phyloP scores from a whole-genome alignment of 73 alveolate species.

The Paramecium sexaurelia region DNA sequence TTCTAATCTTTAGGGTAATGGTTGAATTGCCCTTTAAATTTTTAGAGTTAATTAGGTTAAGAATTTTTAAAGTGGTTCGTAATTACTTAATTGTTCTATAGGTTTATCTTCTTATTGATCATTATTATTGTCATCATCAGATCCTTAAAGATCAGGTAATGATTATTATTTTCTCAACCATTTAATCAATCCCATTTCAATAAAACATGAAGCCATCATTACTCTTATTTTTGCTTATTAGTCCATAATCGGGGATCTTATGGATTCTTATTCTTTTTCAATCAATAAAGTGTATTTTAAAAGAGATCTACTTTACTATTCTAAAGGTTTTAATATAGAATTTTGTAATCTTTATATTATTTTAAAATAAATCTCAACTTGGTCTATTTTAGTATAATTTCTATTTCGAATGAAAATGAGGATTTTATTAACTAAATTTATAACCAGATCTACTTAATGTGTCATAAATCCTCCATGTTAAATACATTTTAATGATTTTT shows the following conservation, averaged over 20 bases:
- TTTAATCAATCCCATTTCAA: conserved; percentile 31
- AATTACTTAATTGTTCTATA: neutral
- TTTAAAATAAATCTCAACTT: conserved; percentile 13
- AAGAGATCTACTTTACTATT: neutral
- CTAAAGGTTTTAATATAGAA: conserved; percentile 40
- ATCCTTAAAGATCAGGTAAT: conserved; percentile 48
- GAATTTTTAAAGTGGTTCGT: conserved; percentile 20
- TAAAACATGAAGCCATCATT: conserved; percentile 39
- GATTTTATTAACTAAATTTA: neutral
- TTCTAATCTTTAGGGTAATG: conserved; percentile 60
- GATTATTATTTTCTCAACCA: neutral
- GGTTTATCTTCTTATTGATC: neutral
- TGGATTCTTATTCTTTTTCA: conserved; percentile 47
- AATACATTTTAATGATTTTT: conserved; percentile 44
- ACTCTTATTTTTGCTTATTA: conserved; percentile 27
- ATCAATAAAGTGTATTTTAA: conserved; percentile 31
- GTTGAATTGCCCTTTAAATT: conserved; percentile 59
- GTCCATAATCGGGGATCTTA: conserved; percentile 26
- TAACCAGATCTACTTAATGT: neutral
- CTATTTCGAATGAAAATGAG: neutral
- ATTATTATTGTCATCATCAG: conserved; percentile 31
- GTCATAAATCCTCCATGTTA: conserved; percentile 54
- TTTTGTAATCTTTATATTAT: neutral
- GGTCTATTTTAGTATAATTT: conserved; percentile 26
- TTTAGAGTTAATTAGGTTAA: neutral